Evolutionary conservation across 805 yeast genomes (phyloP), one percentile per base, ranked within the genome.

Genomic region (Metschnikowia lachancei): DNA sequence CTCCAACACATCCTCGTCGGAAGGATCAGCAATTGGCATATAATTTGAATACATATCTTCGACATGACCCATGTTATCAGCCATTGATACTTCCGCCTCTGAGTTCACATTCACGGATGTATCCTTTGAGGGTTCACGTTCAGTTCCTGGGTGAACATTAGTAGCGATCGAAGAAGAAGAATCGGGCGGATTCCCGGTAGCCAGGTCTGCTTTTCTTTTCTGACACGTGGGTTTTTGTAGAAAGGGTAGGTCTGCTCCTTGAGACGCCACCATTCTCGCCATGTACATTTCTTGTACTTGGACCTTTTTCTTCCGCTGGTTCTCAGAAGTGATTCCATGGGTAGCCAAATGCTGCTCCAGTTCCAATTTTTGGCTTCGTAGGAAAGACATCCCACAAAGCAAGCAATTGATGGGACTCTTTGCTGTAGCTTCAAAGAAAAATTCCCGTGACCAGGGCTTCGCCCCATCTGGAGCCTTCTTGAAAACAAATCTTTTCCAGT

Each of bases 291-390:
- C 39, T 28, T 32, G 19, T 16, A 38, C n/a, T 5, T 16, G 14
- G 10, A 14, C 36, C 13, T 12, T 26, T 19, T 39, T 29, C n/a
- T 35, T 17, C 20, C 16, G 11, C 4, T 30, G 36, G 14, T 48
- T 48, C 13, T 41, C 41, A 5, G 26, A n/a, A 9, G 32, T 35
- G 17, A 51, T 46, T 2, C 32, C 46, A 28, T 51, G 53, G 10
- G 13, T 11, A 10, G 14, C 26, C 40, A 51, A 45, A 39, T 51
- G 55, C n/a, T n/a, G 18, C 20, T 17, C 18, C 10, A 14, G 13
- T 17, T 17, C 18, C 9, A 39, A n/a, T 19, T 19, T 32, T 6
- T 37, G 9, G 10, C 38, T 14, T 18, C 16, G 24, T 14, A 9
- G n/a, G 14, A 38, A n/a, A 1, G 20, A 7, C 18, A 17, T 17